Percentiles rank a stretch among this genome's conserved stretches.
Conservation (phyloP, 2,329 filamentous ascomycete genomes). For the Fusarium staphyleae region DNA sequence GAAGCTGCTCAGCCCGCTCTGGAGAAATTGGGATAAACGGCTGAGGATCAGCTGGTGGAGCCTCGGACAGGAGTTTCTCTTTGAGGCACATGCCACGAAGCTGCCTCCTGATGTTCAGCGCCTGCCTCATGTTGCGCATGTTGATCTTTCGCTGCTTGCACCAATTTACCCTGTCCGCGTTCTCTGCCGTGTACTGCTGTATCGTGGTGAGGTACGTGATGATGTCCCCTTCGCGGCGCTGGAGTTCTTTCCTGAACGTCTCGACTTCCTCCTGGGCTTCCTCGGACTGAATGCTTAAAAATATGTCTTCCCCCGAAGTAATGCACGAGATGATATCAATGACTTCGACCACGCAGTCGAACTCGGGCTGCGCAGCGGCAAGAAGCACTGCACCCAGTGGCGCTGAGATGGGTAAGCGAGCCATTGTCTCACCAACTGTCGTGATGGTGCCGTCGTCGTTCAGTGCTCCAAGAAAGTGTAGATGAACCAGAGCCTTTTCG, state of each 20-base stretch:
- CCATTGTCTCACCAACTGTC: slow-evolving; percentile 75
- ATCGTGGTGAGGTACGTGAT: slow-evolving; percentile 69
- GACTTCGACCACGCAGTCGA: slow-evolving; percentile 77
- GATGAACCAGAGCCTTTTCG: slow-evolving; percentile 80
- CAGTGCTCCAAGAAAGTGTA: slow-evolving; percentile 80
- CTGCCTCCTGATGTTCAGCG: slow-evolving; percentile 67
- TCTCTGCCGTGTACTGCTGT: slow-evolving; percentile 66
- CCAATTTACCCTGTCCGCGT: slow-evolving; percentile 62
- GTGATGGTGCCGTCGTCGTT: slow-evolving; percentile 77
- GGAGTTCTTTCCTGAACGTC: slow-evolving; percentile 62
- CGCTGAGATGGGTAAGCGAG: slow-evolving; percentile 82
- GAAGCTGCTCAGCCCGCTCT: slow-evolving; percentile 59
- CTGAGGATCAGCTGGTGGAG: slow-evolving; percentile 60
- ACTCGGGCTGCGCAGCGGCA: slow-evolving; percentile 73
- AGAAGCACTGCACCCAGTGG: slow-evolving; percentile 83
- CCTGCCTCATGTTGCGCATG: slow-evolving; percentile 67
- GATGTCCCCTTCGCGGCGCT: slow-evolving; percentile 69
- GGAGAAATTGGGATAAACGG: slow-evolving; percentile 62
- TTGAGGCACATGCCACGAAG: slow-evolving; percentile 63
- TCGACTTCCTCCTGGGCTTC: slow-evolving; percentile 63
- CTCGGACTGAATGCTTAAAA: slow-evolving; percentile 65
- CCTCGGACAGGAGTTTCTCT: slow-evolving; percentile 57
- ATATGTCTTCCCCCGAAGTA: slow-evolving; percentile 69
- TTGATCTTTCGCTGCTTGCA: slow-evolving; percentile 65
- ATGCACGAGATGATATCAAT: slow-evolving; percentile 82